Percentiles rank a stretch among this genome's conserved stretches.
These are phyloP conservation scores for Talaromyces piceae DNA, from an alignment of 2,329 filamentous ascomycete species.

Conservation along the genomic window DNA sequence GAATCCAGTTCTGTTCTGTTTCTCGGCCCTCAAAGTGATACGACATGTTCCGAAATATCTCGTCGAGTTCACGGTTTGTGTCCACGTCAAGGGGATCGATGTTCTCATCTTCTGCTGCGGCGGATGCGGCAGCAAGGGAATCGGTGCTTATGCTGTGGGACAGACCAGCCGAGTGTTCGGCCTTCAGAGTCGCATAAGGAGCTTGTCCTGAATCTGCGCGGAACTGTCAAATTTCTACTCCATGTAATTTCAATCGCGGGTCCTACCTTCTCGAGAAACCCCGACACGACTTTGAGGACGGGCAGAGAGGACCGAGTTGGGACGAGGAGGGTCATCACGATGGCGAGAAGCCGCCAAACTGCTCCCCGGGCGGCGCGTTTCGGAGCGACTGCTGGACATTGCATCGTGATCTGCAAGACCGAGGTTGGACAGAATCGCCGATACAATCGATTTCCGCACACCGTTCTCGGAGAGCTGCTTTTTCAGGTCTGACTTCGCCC, in stretches of 20 bases:
- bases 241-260: constrained; percentile 11
- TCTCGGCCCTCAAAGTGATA: constrained; percentile 79
- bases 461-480: constrained; percentile 76
- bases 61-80: constrained; percentile 79
- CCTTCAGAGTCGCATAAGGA: constrained; percentile 16
- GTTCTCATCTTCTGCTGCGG: constrained; percentile 57
- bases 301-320: constrained; percentile 24
- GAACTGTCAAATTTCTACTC: constrained; percentile 3
- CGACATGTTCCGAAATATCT: constrained; percentile 74
- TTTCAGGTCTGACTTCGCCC: constrained; percentile 82
- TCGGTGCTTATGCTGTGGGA: constrained; percentile 13
- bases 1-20: constrained; percentile 83
- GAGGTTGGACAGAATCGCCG: constrained; percentile 70
- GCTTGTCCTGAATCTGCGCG: constrained; percentile 13
- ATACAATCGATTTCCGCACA: constrained; percentile 77
- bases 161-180: constrained; percentile 14
- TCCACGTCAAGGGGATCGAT: constrained; percentile 79
- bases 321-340: constrained; percentile 22
- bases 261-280: constrained; percentile 14
- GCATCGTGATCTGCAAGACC: constrained; percentile 40
- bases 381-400: constrained; percentile 15
- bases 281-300: constrained; percentile 17
- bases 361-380: constrained; percentile 17
- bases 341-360: constrained; percentile 20
- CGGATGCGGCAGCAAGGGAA: constrained; percentile 13